Evolutionary conservation across 768 basidiomycete species (phyloP), one percentile per base, ranked within the genome.

Genomic region (Boletellus ananas): DNA sequence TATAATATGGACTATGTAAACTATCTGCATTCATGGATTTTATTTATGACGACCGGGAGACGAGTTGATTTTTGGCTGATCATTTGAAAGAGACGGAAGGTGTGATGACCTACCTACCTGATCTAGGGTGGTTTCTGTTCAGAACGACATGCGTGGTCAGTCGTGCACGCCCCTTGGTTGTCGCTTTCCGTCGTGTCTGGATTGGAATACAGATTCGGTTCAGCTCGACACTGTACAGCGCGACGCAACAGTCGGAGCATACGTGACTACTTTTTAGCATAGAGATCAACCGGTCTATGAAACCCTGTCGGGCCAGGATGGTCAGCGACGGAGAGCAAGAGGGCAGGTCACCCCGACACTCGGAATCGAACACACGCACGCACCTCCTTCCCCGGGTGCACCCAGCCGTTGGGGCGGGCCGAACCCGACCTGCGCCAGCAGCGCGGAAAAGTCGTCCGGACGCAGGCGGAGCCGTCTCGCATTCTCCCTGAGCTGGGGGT

Each of bases 391-490:
- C 3, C 85, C 85, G 8, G 75, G 67, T 6, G 67, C 68, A 3
- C 85, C 84, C 33, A 82, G 61, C 56, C 74, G 74, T 51, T 70
- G 61, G 4, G 70, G 72, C 5, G 69, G 66, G 1, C 62, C 68
- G 55, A 94, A 92, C 10, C 90, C 91, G 11, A 91, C 71, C 5
- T 77, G 66, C 27, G 61, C 61, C 13, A 94, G 65, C 37, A 85
- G 50, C 2, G 52, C 45, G 12, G 73, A 74, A 52, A 93, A 94
- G 14, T 80, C 78, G 0, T 79, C 75, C 0, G 90, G 89, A 0
- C 83, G 80, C 29, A 89, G 62, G 43, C 71, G 61, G 9, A 94
- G 68, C 6, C 56, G 65, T 38, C 75, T 78, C 0, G 75, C 81
- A 43, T 79, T 86, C 40, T 85, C 80, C 61, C 77, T 81, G 38